Base-by-base conservation (phyloP, 2,329 filamentous ascomycete species). In the Claviceps sp. region DNA sequence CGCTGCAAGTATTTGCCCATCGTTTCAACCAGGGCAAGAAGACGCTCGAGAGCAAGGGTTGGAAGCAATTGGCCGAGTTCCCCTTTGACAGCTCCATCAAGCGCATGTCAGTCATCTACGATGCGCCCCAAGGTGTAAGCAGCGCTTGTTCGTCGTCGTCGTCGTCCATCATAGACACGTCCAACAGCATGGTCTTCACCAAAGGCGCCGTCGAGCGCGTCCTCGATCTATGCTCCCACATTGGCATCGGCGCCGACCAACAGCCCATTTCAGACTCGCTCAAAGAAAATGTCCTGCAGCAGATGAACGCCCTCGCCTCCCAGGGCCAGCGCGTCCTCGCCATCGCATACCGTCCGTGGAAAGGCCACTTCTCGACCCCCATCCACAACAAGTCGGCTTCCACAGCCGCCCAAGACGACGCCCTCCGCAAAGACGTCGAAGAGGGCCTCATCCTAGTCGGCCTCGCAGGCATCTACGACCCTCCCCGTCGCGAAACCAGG, bases 391-490 rank as follows among this genome's bases (percentile, higher is more conserved):
- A 65, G 22, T 58, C 63, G 6, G 60, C 62, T 9, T 59, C 62
- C n/a, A 58, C 61, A 5, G 62, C 58, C 5, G 67, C 9, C 30
- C 30, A 71, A 48, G 72, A 76, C 6, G 70, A 74, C 49, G 62
- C 66, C 42, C 62, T 75, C 2, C 85, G 89, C 5, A 68, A 72
- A 5, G 68, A 74, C 4, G 76, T 91, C 14, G 89, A 94, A 63
- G 70, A 72, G 38, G 73, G 79, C 34, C 77, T 95, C 36, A 77
- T 75, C 3, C 86, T 94, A 55, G 77, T 87, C 14, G 90, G 89
- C n/a, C 76, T 95, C 9, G 83, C 86, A 48, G 89, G 88, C 52
- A 84, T 95, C 56, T 91, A 93, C 63, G 89, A 95, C 59, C 89
- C 89, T 3, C 89, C 88, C 52, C 86, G 89, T 1, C 79, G 81